A percentile compares a stretch with the other conserved stretches of the same genome.
Conservation (phyloP, 768 basidiomycete genomes). For the Termitomyces sp. region DNA sequence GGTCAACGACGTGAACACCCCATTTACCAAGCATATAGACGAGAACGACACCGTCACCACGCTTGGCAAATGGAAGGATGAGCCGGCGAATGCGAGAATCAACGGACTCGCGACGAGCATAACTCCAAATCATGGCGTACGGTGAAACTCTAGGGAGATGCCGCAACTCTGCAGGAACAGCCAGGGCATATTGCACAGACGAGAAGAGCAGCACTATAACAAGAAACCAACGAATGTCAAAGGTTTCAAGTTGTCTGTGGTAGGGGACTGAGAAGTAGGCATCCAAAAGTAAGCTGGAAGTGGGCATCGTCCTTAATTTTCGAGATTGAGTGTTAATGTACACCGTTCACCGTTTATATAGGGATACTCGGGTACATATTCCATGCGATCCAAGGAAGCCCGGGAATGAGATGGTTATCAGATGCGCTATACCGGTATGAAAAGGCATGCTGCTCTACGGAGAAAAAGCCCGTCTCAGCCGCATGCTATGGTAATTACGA, state of each 20-base stretch:
- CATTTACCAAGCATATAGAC: constrained; percentile 35
- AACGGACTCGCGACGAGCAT: constrained; percentile 26
- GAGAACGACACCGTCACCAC: constrained; percentile 27
- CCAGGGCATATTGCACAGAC: constrained; percentile 12
- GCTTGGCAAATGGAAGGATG: constrained; percentile 28
- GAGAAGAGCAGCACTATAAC: background rate
- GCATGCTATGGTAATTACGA: background rate
- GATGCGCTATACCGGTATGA: background rate
- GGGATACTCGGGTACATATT: background rate
- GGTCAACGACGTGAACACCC: constrained; percentile 34
- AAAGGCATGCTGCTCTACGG: background rate
- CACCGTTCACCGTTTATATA: background rate
- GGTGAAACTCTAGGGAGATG: constrained; percentile 31
- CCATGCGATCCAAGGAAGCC: constrained; percentile 4
- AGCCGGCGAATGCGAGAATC: constrained; percentile 27
- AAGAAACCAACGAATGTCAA: constrained; percentile 5
- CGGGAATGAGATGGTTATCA: background rate
- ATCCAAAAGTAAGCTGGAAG: background rate
- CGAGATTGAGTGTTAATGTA: background rate
- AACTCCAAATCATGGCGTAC: constrained; percentile 26
- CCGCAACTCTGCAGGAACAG: constrained; percentile 23
- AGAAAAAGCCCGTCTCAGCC: background rate
- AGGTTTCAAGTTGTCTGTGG: background rate
- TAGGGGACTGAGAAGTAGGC: background rate
- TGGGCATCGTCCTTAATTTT: constrained; percentile 2